Base-by-base conservation (phyloP, 73 alveolate genomes). In the Paramecium sexaurelia region DNA sequence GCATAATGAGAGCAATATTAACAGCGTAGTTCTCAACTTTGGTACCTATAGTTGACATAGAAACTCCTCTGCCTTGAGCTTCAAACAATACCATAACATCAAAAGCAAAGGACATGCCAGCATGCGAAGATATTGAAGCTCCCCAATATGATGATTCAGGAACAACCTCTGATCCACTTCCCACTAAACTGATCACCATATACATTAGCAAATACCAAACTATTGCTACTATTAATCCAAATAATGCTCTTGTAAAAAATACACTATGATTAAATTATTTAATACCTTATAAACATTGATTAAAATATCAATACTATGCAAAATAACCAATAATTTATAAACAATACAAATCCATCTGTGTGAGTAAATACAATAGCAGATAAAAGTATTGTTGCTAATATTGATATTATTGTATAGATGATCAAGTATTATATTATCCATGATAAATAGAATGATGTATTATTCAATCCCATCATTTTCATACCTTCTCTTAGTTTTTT, bases 391-490 rank as follows among this genome's bases (percentile, higher is more conserved):
- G 99, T 92, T 29, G 95, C 95, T 1, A 94, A 75, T 9, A 96
- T 78, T 2, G 98, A 69, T 89, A 95, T 96, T 36, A 98, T 43
- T n/a, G 96, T 69, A 85, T 93, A 94, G 17, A 98, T 95, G 2
- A 95, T 84, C 5, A 95, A 41, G 92, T 96, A 98, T 93, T 94
- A 93, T 3, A 95, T 92, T 55, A 98, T 92, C 98, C 98, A 97
- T 1, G 99, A 97, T 27, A 95, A 82, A 96, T 98, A 98, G 84
- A 97, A 98, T 22, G 97, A 94, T 11, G 95, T 85, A 66, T 97
- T 98, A 11, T 94, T 92, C 85, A 98, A 73, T 24, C 99, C 99
- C 99, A 98, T 98, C 93, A 98, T 97, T 94, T 96, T 98, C 99
- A 98, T 98, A 19, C 98, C 97, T 96, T 98, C 99, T 96, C 98